A percentile compares a stretch with the other conserved stretches of the same genome.
Evolutionary conservation across 306 rosid species (phyloP).

Genomic region (Argentina anserina): DNA sequence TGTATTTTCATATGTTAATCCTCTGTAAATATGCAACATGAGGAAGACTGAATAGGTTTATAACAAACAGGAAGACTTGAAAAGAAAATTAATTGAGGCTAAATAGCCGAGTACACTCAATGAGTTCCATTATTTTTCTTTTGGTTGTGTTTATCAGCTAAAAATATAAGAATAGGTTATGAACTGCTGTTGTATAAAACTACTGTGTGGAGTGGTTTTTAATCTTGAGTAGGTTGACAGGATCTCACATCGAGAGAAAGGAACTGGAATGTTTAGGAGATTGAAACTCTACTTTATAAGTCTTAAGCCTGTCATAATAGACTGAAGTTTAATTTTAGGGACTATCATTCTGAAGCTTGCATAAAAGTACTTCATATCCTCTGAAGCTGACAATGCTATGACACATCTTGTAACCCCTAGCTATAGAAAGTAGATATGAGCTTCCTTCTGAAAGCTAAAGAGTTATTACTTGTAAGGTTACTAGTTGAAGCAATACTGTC

Average conservation of each 20-base stretch:
- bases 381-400: not conserved
- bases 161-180: not conserved
- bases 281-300: not conserved
- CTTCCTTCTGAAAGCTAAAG: not conserved
- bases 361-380: not conserved
- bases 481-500: not conserved
- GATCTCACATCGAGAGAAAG: not conserved
- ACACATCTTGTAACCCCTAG: not conserved
- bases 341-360: not conserved
- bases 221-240: not conserved
- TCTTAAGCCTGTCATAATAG: not conserved
- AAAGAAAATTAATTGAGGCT: not conserved
- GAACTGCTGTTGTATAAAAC: not conserved
- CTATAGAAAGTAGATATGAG: not conserved
- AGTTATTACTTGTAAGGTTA: not conserved
- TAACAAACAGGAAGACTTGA: not conserved
- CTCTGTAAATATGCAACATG: not conserved
- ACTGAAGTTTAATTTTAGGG: not conserved
- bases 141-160: not conserved
- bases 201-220: not conserved
- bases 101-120: too few species aligned
- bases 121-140: not conserved
- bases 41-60: not conserved
- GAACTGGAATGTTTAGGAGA: not conserved
- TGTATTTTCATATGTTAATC: not conserved